These are phyloP conservation scores for Colletotrichum eleusines DNA, from an alignment of 2,329 filamentous ascomycete genomes.

Conservation along the genomic window DNA sequence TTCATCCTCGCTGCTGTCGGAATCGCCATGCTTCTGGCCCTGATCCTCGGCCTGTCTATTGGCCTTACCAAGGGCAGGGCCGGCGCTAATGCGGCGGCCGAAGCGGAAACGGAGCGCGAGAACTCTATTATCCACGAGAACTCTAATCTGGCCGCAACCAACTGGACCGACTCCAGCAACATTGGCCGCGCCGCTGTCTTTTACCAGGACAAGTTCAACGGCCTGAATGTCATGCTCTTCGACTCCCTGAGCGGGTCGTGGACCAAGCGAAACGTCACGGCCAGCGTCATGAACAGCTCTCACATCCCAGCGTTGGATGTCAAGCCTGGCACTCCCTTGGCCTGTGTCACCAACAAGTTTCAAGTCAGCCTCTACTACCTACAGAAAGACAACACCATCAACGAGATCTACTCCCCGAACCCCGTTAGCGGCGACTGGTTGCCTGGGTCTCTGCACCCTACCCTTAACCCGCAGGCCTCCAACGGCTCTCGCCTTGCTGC, in stretches of 20 bases:
- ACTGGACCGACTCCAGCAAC: conserved; percentile 5
- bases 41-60: neutral
- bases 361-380: conserved; percentile 4
- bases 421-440: neutral
- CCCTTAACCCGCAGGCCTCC: neutral
- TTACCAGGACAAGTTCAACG: conserved; percentile 12
- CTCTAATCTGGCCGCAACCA: neutral
- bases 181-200: conserved; percentile 7
- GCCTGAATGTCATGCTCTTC: conserved; percentile 9
- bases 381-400: neutral
- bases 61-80: neutral
- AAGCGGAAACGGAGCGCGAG: neutral
- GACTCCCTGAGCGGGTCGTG: conserved; percentile 1
- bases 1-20: neutral
- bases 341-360: neutral
- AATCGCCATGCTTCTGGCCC: neutral
- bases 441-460: neutral
- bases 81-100: neutral
- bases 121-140: neutral
- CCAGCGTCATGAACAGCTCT: conserved; percentile 15
- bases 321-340: neutral
- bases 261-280: conserved; percentile 4
- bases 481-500: conserved; percentile 1
- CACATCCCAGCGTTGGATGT: conserved; percentile 11
- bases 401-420: neutral